Evolutionary conservation across 2,329 filamentous ascomycete species (phyloP).

Genomic region (Fusarium setosum): DNA sequence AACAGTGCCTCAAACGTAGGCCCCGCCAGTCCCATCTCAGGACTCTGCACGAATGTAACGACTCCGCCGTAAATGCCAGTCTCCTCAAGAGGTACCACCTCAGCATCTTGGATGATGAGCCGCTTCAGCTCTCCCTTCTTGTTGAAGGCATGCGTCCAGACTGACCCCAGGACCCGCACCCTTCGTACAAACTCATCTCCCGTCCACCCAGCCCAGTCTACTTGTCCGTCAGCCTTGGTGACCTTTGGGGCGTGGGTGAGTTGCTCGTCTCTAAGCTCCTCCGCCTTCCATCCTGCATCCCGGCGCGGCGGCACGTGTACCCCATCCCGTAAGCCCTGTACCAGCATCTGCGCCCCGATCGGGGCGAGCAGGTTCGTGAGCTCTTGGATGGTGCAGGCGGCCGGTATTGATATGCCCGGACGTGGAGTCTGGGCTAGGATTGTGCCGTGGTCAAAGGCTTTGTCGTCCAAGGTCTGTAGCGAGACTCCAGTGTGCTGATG

Average conservation of each 20-base stretch:
- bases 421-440: conserved; percentile 77
- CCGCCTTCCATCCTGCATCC: conserved; percentile 46
- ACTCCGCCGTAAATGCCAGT: background rate
- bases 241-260: conserved; percentile 78
- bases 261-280: conserved; percentile 24
- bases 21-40: background rate
- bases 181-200: conserved; percentile 66
- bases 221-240: conserved; percentile 68
- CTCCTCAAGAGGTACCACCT: conserved; percentile 29
- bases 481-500: conserved; percentile 77
- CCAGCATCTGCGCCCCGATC: conserved; percentile 77
- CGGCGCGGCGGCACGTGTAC: conserved; percentile 73
- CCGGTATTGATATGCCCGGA: conserved; percentile 65
- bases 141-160: conserved; percentile 67
- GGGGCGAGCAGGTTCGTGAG: conserved; percentile 64
- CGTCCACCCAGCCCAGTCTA: conserved; percentile 69
- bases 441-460: conserved; percentile 80
- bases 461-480: conserved; percentile 85
- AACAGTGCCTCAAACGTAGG: conserved; percentile 9
- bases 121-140: conserved; percentile 45
- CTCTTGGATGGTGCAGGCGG: conserved; percentile 55
- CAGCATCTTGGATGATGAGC: conserved; percentile 53
- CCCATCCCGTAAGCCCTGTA: conserved; percentile 70
- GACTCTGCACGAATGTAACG: conserved; percentile 32
- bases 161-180: conserved; percentile 69